Base-by-base conservation (phyloP, 805 yeast species). In the Starmera quercuum region DNA sequence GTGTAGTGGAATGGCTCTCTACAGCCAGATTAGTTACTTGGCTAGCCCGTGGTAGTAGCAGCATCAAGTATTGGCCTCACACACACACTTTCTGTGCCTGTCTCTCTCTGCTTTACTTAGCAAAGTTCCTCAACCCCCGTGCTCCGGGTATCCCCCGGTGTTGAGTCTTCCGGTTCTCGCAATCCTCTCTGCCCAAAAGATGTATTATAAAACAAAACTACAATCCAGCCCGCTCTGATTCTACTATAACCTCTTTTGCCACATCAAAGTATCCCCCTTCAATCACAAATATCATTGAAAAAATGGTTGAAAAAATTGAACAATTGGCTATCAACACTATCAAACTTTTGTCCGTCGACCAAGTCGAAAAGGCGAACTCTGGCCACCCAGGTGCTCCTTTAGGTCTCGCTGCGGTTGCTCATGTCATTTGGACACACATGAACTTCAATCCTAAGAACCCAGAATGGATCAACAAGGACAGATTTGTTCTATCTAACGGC, bases 361-460 rank as follows among this genome's bases (percentile, higher is more conserved):
- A 83, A 45, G 94, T 85, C 42, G 71, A 80, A 39, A 73, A 77
- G 64, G 90, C 97, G 53, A 83, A 90, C 66, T 82, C 95, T 40
- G 98, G 98, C 47, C 98, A 90, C 68, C 98, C 98, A 36, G 98
- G 98, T 69, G 97, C 98, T 34, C 97, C 97, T 53, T 78, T 90
- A 75, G 97, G 97, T 44, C 69, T 90, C 64, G 97, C 98, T 13
- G 95, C 97, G 30, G 80, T 88, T 40, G 95, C 97, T 42, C 97
- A 90, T 63, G 80, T 78, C 37, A 61, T 90, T 44, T 85, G 81
- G 77, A 72, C 77, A 61, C 75, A 75, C 56, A 71, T 88, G 82
- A 80, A 66, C 51, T 76, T 84, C 71, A 86, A 85, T 75, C 95
- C 97, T 52, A 73, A 79, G 66, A 80, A 84, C 74, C 90, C 96